Base-by-base conservation (phyloP, 176 grass and related monocot genomes). In the Musa itinerans region DNA sequence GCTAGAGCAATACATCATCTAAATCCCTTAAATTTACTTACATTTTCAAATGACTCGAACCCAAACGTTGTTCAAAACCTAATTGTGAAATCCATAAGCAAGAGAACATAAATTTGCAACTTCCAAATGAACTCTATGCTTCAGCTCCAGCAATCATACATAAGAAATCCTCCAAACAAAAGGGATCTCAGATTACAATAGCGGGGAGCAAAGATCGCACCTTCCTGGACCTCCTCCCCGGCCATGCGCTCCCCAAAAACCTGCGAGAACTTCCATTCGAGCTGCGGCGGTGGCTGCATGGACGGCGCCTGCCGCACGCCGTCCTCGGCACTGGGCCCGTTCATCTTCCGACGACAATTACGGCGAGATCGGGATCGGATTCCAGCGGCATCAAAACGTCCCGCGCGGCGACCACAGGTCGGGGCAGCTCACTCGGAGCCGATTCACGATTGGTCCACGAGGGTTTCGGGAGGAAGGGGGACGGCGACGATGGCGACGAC, bases 221-320 rank as follows among this genome's bases (percentile, higher is more conserved):
- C 75, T 65, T 77, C 75, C 75, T 77, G 75, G 43, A 77, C 75
- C 13, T 77, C 75, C 75, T 77, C 75, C 12, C 75, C 75, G 8
- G 61, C 19, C 21, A 49, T 24, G 61, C 75, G 75, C 75, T 77
- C 75, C 27, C 74, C 74, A n/a, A 76, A 76, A 2, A 76, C 74
- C 74, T 76, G 74, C 4, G 74, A 64, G 74, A 76, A 76, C 58
- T 77, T 65, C 57, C 58, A 65, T 20, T 64, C 58, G 43, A 65
- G 75, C 2, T 54, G 16, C 59, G 61, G 3, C 43, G 49, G 16
- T 48, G 61, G 10, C 43, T 20, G 59, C 8, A 19, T 15, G 65
- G 65, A 48, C 57, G 74, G 17, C 17, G 27, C 24, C 58, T 17
- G 24, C 58, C 4, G 48, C 58, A 48, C 20, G 11, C 56, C 75